A percentile compares a stretch with the other conserved stretches of the same genome.
Evolutionary conservation across 1,284 basidiomycete genomes (phyloP).

Genomic region (Tetrapyrgos nigripes): DNA sequence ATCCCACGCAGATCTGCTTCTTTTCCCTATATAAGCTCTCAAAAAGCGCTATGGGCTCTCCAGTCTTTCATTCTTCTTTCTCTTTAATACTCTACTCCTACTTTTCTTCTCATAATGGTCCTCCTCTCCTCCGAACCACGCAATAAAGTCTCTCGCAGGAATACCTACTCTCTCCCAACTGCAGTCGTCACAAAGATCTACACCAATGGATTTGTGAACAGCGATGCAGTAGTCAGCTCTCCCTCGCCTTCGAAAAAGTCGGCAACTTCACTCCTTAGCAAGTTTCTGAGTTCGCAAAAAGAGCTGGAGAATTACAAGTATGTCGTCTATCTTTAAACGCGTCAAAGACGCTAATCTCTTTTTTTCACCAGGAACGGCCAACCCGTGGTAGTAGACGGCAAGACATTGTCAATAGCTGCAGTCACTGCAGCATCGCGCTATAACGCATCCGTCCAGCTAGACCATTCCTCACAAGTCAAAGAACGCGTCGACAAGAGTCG

Average conservation of each 20-base stretch:
- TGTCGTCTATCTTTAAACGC: conserved; percentile 22
- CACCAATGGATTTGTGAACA: conserved; percentile 18
- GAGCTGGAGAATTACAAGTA: conserved; percentile 66
- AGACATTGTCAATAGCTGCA: conserved; percentile 74
- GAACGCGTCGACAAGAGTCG: conserved; percentile 64
- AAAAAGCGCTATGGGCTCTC: conserved; percentile 16
- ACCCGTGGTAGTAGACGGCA: conserved; percentile 70
- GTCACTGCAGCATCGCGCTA: conserved; percentile 77
- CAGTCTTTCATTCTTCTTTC: conserved; percentile 4
- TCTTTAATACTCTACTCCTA: conserved; percentile 16
- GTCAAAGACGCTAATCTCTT: not conserved
- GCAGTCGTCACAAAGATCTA: conserved; percentile 29
- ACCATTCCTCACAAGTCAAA: conserved; percentile 52
- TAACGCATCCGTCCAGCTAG: conserved; percentile 58
- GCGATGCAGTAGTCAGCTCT: conserved; percentile 15
- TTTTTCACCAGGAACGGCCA: conserved; percentile 55
- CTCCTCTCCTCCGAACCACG: conserved; percentile 37
- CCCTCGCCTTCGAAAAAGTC: conserved; percentile 23
- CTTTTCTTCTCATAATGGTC: conserved; percentile 30
- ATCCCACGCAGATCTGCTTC: not conserved
- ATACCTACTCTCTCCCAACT: conserved; percentile 30
- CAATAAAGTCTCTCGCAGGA: conserved; percentile 27
- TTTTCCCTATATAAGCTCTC: conserved; percentile 15
- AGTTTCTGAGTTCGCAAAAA: conserved; percentile 54
- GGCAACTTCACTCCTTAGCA: conserved; percentile 43